Evolutionary conservation across 805 yeast genomes (phyloP), one percentile per base, ranked within the genome.

Genomic region (Zygosaccharomyces rouxii): DNA sequence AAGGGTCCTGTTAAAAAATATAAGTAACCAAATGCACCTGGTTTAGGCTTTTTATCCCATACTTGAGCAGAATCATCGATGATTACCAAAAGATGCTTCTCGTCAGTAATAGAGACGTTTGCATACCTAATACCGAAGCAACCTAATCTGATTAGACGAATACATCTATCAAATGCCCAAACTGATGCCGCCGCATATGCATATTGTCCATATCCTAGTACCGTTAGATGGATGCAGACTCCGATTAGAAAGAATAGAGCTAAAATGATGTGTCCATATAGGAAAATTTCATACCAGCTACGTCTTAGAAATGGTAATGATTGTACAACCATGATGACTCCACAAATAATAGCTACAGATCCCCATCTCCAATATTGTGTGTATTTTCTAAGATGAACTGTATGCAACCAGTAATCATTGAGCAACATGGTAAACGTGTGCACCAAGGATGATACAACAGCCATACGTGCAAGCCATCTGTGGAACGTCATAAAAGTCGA

Each of bases 81-180:
- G 5, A 53, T 48, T 37, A 70, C 70, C 69, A 77, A 74, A 44
- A 79, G 71, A 10, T 67, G 51, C 9, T 56, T 63, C 21, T 55
- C 60, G 5, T 55, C 49, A 6, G 60, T 51, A 19, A 60, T 30
- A 1, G 50, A 51, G 13, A 65, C 54, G 39, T 69, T 69, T 5
- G 49, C 46, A n/a, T 25, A 29, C 7, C 38, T 21, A 22, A 46
- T 19, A 3, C 89, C 89, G 44, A 81, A 79, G 18, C 65, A 53
- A 5, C 71, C 35, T 3, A 84, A 60, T 47, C 86, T 70, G 2
- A 72, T 65, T 2, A 78, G 43, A 42, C 89, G 70, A 3, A 73
- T 55, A 0, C 75, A 49, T 40, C 85, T 67, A 56, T 84, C 88
- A 52, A 75, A 67, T 2, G 67, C 72, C 89, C 89, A 84, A 5